phyloP scores from a whole-genome alignment of 306 rosid genomes.

The Casuarina equisetifolia region DNA sequence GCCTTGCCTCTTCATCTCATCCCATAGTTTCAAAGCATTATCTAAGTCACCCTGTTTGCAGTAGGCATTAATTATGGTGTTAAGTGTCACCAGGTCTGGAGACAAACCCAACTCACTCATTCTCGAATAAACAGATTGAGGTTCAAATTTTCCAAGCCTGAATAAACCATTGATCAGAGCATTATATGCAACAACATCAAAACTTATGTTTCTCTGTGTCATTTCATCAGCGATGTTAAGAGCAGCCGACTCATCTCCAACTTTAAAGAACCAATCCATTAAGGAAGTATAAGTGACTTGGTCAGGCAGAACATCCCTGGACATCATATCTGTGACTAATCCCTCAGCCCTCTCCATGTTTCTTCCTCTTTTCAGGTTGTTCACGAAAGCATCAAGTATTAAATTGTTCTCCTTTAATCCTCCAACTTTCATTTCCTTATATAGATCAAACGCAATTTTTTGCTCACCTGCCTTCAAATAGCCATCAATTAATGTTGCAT shows the following conservation, averaged over 20 bases:
- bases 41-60: slow-evolving; percentile 58
- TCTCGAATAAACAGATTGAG: slow-evolving; percentile 56
- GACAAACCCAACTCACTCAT: slow-evolving; percentile 69
- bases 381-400: slow-evolving; percentile 70
- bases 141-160: slow-evolving; percentile 70
- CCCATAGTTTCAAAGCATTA: slow-evolving; percentile 63
- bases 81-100: slow-evolving; percentile 76
- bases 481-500: slow-evolving; percentile 68
- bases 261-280: slow-evolving; percentile 77
- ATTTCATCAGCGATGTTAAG: slow-evolving; percentile 70
- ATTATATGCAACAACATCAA: slow-evolving; percentile 86
- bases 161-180: slow-evolving; percentile 72
- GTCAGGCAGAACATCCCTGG: slow-evolving; percentile 68
- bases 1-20: slow-evolving; percentile 74
- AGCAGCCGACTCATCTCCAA: slow-evolving; percentile 62
- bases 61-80: slow-evolving; percentile 63
- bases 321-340: slow-evolving; percentile 54
- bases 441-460: slow-evolving; percentile 58
- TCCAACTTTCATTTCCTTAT: slow-evolving; percentile 60
- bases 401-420: slow-evolving; percentile 66
- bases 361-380: slow-evolving; percentile 65
- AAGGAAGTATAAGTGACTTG: slow-evolving; percentile 69
- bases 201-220: slow-evolving; percentile 52
- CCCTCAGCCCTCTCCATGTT: slow-evolving; percentile 67
- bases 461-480: slow-evolving; percentile 62